A percentile compares a stretch with the other conserved stretches of the same genome.
These are phyloP conservation scores for Komagataella populi DNA, from an alignment of 805 yeast genomes.

Conservation along the genomic window DNA sequence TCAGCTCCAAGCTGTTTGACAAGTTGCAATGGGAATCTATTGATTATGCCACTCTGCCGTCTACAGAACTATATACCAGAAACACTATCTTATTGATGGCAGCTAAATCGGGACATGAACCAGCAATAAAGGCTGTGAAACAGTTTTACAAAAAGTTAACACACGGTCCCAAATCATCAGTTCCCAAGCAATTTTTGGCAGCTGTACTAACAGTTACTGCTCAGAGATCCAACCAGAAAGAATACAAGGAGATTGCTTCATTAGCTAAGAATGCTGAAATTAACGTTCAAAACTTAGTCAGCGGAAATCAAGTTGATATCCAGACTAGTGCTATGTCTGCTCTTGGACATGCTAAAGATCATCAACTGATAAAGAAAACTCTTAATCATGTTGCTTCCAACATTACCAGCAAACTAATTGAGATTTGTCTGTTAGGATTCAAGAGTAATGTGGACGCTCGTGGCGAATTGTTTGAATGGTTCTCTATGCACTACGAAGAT, in stretches of 20 bases:
- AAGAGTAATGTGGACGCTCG: slow-evolving; percentile 19
- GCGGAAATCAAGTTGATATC: slow-evolving; percentile 19
- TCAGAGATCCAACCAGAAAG: slow-evolving; percentile 21
- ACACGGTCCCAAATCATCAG: slow-evolving; percentile 35
- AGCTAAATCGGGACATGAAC: slow-evolving; percentile 10
- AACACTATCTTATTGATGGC: slow-evolving; percentile 28
- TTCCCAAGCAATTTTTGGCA: slow-evolving; percentile 38
- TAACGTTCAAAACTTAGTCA: slow-evolving; percentile 25
- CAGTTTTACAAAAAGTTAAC: slow-evolving; percentile 32
- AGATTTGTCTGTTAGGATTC: slow-evolving; percentile 43
- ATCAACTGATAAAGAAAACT: slow-evolving; percentile 34
- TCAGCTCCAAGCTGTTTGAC: slow-evolving; percentile 9
- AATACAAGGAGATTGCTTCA: slow-evolving; percentile 46
- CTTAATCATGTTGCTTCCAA: slow-evolving; percentile 45
- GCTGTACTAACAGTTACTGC: slow-evolving; percentile 29
- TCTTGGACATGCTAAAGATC: slow-evolving; percentile 32
- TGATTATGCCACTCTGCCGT: slow-evolving; percentile 10
- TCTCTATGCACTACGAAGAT: slow-evolving; percentile 30
- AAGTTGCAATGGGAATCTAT: slow-evolving; percentile 24
- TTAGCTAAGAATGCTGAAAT: slow-evolving; percentile 36
- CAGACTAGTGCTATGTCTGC: slow-evolving; percentile 45
- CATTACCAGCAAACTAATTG: slow-evolving; percentile 40
- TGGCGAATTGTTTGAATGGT: slow-evolving; percentile 43
- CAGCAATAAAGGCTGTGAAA: slow-evolving; percentile 20
- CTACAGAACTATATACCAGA: slow-evolving; percentile 29